Conservation (phyloP, 352 stramenopile genomes). For the Phytophthora melonis region DNA sequence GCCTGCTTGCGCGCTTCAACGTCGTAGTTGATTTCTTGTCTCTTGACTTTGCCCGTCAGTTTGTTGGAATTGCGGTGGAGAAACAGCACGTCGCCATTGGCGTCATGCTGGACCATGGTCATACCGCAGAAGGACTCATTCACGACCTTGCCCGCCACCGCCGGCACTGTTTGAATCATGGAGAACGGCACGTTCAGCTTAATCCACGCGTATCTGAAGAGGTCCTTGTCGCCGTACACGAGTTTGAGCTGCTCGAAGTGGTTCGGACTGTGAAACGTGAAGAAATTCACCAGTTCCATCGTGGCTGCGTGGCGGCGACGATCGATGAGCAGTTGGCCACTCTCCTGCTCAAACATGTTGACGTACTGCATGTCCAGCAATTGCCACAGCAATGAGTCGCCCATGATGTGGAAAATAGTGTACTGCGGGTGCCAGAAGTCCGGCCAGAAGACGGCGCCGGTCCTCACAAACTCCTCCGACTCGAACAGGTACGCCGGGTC, state of each 20-base stretch:
- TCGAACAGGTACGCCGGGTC: slow-evolving; percentile 64
- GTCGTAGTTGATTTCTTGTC: slow-evolving; percentile 33
- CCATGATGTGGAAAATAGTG: slow-evolving; percentile 73
- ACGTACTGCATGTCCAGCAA: slow-evolving; percentile 55
- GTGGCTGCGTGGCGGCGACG: slow-evolving; percentile 39
- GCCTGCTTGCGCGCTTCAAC: slow-evolving; percentile 33
- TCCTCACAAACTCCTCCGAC: slow-evolving; percentile 43
- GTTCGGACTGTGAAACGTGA: slow-evolving; percentile 42
- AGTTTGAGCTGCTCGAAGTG: slow-evolving; percentile 49
- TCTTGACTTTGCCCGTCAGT: slow-evolving; percentile 32
- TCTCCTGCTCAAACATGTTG: slow-evolving; percentile 79
- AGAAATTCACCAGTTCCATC: slow-evolving; percentile 54
- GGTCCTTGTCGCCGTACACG: slow-evolving; percentile 68
- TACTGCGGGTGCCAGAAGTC: slow-evolving; percentile 71
- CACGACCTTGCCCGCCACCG: slow-evolving; percentile 47
- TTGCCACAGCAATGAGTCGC: slow-evolving; percentile 59
- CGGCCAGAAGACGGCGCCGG: slow-evolving; percentile 71
- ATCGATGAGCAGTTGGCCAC: slow-evolving; percentile 63
- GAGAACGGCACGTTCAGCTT: slow-evolving; percentile 53
- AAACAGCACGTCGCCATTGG: slow-evolving; percentile 46
- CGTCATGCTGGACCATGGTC: slow-evolving; percentile 59
- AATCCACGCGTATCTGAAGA: slow-evolving; percentile 67
- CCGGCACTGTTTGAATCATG: slow-evolving; percentile 52
- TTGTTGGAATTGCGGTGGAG: slow-evolving; percentile 65
- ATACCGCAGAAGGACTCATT: slow-evolving; percentile 56